Base-by-base conservation (phyloP, 208 protist genomes). In the Phytomonas francai region DNA sequence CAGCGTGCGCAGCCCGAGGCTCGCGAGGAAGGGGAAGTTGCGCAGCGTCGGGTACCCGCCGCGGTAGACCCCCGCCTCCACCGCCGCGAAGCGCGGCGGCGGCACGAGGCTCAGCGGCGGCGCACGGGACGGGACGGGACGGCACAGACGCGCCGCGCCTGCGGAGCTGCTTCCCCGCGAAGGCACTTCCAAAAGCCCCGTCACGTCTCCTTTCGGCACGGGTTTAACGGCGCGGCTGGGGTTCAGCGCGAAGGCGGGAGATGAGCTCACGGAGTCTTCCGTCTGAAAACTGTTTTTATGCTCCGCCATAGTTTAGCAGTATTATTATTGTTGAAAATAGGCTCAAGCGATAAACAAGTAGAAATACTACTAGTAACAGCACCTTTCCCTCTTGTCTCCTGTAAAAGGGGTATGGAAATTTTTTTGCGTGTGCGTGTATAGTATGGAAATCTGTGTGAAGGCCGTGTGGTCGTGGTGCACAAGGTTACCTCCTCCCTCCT, bases 21-120 rank as follows among this genome's bases (percentile, higher is more conserved):
- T 67, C 31, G 78, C 65, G 8, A 96, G 65, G 65, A 90, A 92
- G 0, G 79, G 76, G 34, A 92, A 93, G 69, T 96, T 93, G 27
- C 87, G 85, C 32, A 96, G 74, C 5, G 81, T 79, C 27, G 90
- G 90, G 74, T 96, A 93, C n/a, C 80, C 90, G 27, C 90, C 87
- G 30, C 90, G 83, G 73, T 85, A 93, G 57, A 96, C 71, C 11
- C 85, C 87, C 14, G 79, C 72, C 73, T 95, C 87, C 36, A 95
- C 90, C n/a, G 67, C 39, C 2, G 81, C 82, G 45, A 86, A 92
- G 31, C 90, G 85, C 22, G 88, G 78, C 7, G 90, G 90, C 19
- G 90, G 90, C 9, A 93, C 80, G 31, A 91, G 72, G 57, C 78
- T 74, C 2, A 89, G 71, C 28, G 80, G 75, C 4, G 80, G 73